Conservation (phyloP, 345 rosid genomes). For the Citrus inodora region DNA sequence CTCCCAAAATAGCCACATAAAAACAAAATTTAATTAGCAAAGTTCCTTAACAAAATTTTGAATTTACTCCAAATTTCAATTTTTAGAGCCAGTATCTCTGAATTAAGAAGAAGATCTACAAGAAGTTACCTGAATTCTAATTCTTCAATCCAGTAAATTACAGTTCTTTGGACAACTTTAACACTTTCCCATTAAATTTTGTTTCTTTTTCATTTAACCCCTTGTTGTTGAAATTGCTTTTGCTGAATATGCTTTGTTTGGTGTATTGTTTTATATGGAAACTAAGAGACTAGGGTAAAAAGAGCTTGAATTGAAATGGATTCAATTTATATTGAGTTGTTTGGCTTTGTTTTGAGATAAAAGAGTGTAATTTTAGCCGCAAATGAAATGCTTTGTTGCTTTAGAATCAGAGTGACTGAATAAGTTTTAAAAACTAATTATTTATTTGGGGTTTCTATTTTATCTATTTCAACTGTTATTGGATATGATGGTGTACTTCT, state of each 20-base stretch:
- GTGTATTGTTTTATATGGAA: background rate
- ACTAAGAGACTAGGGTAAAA: background rate
- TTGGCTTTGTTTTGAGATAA: background rate
- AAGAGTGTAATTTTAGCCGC: background rate
- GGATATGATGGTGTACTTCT: background rate
- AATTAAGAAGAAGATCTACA: background rate
- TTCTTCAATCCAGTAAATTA: background rate
- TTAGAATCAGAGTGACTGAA: background rate
- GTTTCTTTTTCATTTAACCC: background rate
- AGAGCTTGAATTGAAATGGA: slow-evolving; percentile 5
- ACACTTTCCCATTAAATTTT: background rate
- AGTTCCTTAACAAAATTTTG: background rate
- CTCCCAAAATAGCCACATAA: background rate
- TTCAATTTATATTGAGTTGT: background rate
- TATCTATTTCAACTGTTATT: background rate
- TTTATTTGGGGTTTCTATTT: background rate
- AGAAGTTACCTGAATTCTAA: background rate
- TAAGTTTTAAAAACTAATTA: background rate
- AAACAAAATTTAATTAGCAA: background rate
- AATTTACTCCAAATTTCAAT: background rate
- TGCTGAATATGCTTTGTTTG: background rate
- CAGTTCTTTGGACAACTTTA: background rate
- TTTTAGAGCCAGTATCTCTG: background rate
- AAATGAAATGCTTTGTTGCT: background rate
- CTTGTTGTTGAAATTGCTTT: background rate